These are phyloP conservation scores for Aegilops sharonensis DNA, from an alignment of 176 grass and related monocot genomes.

Conservation along the genomic window DNA sequence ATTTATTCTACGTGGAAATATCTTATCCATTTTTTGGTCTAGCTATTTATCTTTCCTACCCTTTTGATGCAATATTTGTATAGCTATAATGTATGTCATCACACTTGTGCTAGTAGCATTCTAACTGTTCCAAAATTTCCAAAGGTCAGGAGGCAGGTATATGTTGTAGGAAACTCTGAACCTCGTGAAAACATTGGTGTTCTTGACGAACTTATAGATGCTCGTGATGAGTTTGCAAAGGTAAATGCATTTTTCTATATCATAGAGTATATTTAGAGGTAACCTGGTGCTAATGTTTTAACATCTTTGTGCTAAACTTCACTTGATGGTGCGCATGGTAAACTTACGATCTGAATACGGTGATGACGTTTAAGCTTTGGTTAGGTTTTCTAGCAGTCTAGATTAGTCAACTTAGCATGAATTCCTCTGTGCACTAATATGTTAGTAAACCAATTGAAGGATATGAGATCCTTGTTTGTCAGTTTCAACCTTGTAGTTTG, in stretches of 20 bases:
- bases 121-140: constrained; percentile 36
- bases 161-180: constrained; percentile 72
- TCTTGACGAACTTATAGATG: constrained; percentile 66
- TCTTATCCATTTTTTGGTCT: not conserved
- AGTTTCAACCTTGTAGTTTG: constrained; percentile 1
- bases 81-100: not conserved
- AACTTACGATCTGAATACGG: not conserved
- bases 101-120: not conserved
- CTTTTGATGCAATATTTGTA: not conserved
- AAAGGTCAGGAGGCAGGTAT: constrained; percentile 85
- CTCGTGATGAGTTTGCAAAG: constrained; percentile 88
- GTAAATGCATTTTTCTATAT: constrained; percentile 31
- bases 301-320: not conserved
- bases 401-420: not conserved
- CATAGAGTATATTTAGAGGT: not conserved
- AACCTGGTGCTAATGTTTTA: constrained; percentile 4
- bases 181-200: constrained; percentile 80
- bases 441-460: not conserved
- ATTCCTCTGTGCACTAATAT: not conserved
- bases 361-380: not conserved
- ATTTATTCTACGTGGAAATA: not conserved
- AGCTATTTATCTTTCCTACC: not conserved
- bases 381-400: constrained; percentile 6
- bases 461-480: constrained; percentile 5
- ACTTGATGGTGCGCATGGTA: not conserved